Conservation (phyloP, 2,329 filamentous ascomycete species). For the Metarhizium rileyi region DNA sequence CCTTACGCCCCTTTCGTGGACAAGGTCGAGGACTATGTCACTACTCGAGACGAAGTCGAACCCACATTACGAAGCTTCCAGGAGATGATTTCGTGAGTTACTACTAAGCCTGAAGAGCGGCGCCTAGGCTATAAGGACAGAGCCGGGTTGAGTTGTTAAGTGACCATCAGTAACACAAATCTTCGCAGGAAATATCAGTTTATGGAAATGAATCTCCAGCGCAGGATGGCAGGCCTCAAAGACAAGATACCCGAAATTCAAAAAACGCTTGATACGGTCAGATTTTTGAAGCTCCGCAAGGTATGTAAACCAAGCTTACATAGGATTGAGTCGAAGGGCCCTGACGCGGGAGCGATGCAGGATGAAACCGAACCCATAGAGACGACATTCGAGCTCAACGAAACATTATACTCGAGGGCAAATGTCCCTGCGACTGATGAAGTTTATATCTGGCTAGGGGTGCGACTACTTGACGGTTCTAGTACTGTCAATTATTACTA, state of each 20-base stretch:
- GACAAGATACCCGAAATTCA: constrained; percentile 97
- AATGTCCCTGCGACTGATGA: constrained; percentile 74
- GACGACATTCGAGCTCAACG: constrained; percentile 92
- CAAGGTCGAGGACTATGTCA: constrained; percentile 80
- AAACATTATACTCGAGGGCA: constrained; percentile 88
- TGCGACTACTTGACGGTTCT: constrained; percentile 26
- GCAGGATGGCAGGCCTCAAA: constrained; percentile 68
- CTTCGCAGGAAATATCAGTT: constrained; percentile 87
- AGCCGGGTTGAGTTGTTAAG: neutral
- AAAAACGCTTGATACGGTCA: constrained; percentile 88
- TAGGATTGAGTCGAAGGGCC: neutral
- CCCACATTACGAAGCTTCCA: constrained; percentile 74
- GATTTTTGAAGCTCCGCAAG: constrained; percentile 69
- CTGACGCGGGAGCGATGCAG: constrained; percentile 16
- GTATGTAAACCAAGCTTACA: constrained; percentile 28
- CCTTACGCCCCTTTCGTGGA: constrained; percentile 79
- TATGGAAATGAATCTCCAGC: constrained; percentile 91
- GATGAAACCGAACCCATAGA: constrained; percentile 62
- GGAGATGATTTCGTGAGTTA: constrained; percentile 80
- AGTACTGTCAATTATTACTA: neutral
- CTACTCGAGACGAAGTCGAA: constrained; percentile 70
- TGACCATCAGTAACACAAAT: constrained; percentile 5
- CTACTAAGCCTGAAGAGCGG: neutral
- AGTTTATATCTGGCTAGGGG: constrained; percentile 95
- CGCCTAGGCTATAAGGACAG: neutral